Percentiles rank a stretch among this genome's conserved stretches.
Conservation (phyloP, 2,329 filamentous ascomycete genomes). For the Verticillium dahliae region DNA sequence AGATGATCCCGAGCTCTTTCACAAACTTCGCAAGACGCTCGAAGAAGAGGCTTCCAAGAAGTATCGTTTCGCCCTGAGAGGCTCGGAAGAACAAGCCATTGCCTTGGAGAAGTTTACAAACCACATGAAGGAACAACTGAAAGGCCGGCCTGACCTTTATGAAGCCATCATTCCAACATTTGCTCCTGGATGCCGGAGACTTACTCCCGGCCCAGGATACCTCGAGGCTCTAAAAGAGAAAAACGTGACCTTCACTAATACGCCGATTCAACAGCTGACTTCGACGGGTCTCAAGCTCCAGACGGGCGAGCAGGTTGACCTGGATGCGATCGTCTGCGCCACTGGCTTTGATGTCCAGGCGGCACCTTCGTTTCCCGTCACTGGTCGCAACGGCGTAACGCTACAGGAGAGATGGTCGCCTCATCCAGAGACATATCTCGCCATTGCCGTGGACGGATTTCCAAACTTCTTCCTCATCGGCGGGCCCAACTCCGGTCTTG, state of each 20-base stretch:
- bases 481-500: conserved; percentile 41
- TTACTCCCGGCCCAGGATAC: conserved; percentile 14
- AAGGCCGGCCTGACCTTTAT: conserved; percentile 29
- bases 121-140: conserved; percentile 33
- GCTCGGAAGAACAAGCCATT: conserved; percentile 12
- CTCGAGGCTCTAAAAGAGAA: conserved; percentile 21
- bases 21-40: no score
- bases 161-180: conserved; percentile 19
- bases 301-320: conserved; percentile 12
- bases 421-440: conserved; percentile 21
- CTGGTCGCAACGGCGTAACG: conserved; percentile 37
- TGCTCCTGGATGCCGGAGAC: conserved; percentile 13
- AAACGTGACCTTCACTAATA: conserved; percentile 30
- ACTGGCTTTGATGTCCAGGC: conserved; percentile 13
- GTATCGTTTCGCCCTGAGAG: background rate
- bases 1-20: background rate
- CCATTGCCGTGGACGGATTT: conserved; percentile 19
- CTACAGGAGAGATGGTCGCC: conserved; percentile 45
- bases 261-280: conserved; percentile 17
- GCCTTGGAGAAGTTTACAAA: conserved; percentile 18
- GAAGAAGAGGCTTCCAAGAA: no score
- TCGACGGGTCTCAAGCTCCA: conserved; percentile 17
- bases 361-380: conserved; percentile 29
- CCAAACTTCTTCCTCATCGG: conserved; percentile 35
- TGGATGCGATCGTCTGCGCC: conserved; percentile 13